Percentiles rank a stretch among this genome's conserved stretches.
These are phyloP conservation scores for Auriculariales sp. DNA, from an alignment of 768 basidiomycete genomes.

Conservation along the genomic window DNA sequence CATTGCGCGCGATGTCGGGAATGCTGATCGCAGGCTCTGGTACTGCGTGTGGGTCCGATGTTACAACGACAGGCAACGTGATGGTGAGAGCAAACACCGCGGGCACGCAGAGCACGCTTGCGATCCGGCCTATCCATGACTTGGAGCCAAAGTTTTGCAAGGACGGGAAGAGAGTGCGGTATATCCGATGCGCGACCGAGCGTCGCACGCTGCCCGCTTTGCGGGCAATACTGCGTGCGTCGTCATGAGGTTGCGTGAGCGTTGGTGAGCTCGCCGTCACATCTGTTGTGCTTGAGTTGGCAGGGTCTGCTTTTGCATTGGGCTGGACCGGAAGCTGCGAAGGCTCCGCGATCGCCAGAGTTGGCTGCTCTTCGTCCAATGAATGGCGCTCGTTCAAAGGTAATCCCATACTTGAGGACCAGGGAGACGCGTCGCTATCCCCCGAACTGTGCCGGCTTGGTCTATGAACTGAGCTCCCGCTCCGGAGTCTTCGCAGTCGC, in stretches of 20 bases:
- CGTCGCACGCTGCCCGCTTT: constrained; percentile 21
- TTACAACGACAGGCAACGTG: constrained; percentile 81
- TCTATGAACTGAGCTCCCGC: neutral
- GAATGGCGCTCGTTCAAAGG: constrained; percentile 33
- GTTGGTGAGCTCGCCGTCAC: neutral
- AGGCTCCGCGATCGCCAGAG: neutral
- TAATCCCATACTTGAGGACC: constrained; percentile 35
- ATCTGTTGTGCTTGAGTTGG: neutral
- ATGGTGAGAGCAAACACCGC: constrained; percentile 76
- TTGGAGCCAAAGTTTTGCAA: constrained; percentile 61
- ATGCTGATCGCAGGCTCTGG: constrained; percentile 1
- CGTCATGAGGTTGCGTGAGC: neutral
- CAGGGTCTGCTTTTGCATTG: neutral
- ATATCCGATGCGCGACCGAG: constrained; percentile 25
- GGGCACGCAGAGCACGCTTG: constrained; percentile 70
- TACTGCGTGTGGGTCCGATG: constrained; percentile 38
- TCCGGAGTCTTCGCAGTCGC: neutral
- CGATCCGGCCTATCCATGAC: constrained; percentile 52
- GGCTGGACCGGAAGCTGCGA: neutral
- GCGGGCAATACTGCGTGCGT: neutral
- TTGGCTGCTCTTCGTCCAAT: neutral
- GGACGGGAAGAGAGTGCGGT: constrained; percentile 72
- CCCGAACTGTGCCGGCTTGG: constrained; percentile 2
- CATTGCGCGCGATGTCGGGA: constrained; percentile 14
- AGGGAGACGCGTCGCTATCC: constrained; percentile 26